Percentiles rank a stretch among this genome's conserved stretches.
These are phyloP conservation scores for Botrytis fabae DNA, from an alignment of 2,329 filamentous ascomycete species.

Conservation along the genomic window DNA sequence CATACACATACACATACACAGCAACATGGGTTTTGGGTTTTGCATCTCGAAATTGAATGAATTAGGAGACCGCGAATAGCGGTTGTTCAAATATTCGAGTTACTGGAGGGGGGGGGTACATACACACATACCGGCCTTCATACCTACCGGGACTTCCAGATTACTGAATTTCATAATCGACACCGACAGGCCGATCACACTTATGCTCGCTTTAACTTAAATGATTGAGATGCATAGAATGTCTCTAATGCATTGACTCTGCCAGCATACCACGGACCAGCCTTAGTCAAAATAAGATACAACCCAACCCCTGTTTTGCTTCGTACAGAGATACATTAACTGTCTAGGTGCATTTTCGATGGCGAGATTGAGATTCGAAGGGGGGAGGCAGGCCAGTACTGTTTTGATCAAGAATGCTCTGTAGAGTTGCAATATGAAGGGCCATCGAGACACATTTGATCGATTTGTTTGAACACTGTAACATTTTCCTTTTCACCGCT, in stretches of 20 bases:
- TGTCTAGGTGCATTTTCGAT: slow-evolving; percentile 12
- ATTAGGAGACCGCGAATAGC: not conserved
- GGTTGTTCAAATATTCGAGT: slow-evolving; percentile 2
- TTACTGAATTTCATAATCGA: slow-evolving; percentile 4
- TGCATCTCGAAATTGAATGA: not conserved
- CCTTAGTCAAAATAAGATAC: not conserved
- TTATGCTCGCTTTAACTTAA: slow-evolving; percentile 8
- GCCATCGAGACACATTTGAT: not conserved
- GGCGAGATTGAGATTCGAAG: slow-evolving; percentile 19
- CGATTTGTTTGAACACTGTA: not conserved
- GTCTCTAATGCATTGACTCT: slow-evolving; percentile 19
- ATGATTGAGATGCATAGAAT: slow-evolving; percentile 16
- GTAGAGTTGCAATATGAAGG: not conserved
- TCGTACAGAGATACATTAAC: slow-evolving; percentile 19
- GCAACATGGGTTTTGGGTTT: not conserved
- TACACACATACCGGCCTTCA: no score
- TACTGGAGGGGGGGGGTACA: not conserved
- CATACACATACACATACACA: not conserved
- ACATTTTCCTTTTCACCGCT: slow-evolving; percentile 13
- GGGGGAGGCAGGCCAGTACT: not conserved
- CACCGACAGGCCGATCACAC: not conserved
- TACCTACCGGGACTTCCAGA: not conserved
- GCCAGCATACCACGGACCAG: slow-evolving; percentile 20
- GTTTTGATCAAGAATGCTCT: not conserved
- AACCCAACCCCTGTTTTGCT: slow-evolving; percentile 6